A percentile compares a stretch with the other conserved stretches of the same genome.
Evolutionary conservation across 139 green algal genomes (phyloP).

Genomic region (Trebouxia sp.): DNA sequence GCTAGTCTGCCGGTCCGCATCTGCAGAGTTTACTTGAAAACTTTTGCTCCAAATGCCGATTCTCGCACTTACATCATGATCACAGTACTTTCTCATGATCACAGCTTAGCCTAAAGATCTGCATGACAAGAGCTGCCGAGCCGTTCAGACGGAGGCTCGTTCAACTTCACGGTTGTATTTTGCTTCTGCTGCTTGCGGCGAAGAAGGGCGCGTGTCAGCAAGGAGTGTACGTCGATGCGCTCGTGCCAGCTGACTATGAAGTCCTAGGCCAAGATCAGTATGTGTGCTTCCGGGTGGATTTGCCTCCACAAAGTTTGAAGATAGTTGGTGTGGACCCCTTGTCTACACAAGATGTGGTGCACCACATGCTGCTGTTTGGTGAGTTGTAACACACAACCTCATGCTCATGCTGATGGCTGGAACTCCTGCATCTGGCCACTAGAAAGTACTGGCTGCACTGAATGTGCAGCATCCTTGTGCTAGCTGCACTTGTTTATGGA

Average conservation of each 20-base stretch:
- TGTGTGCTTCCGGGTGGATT: constrained; percentile 12
- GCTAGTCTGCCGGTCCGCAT: too few species aligned
- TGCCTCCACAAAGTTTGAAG: neutral
- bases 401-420: too few species aligned
- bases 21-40: too few species aligned
- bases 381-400: constrained; percentile 22
- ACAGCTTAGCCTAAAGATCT: too few species aligned
- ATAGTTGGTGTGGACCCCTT: constrained; percentile 67
- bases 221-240: neutral
- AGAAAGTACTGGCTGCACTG: too few species aligned
- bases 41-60: too few species aligned
- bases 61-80: too few species aligned
- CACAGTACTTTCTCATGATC: too few species aligned
- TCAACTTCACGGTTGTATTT: neutral
- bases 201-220: neutral
- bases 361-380: constrained; percentile 94
- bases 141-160: neutral
- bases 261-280: constrained; percentile 19
- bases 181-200: neutral
- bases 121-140: neutral
- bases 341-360: constrained; percentile 68
- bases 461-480: too few species aligned
- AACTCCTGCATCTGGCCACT: too few species aligned
- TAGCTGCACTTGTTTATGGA: too few species aligned
- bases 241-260: constrained; percentile 12